phyloP scores from a whole-genome alignment of 441 rosid genomes.

The Manihot esculenta region DNA sequence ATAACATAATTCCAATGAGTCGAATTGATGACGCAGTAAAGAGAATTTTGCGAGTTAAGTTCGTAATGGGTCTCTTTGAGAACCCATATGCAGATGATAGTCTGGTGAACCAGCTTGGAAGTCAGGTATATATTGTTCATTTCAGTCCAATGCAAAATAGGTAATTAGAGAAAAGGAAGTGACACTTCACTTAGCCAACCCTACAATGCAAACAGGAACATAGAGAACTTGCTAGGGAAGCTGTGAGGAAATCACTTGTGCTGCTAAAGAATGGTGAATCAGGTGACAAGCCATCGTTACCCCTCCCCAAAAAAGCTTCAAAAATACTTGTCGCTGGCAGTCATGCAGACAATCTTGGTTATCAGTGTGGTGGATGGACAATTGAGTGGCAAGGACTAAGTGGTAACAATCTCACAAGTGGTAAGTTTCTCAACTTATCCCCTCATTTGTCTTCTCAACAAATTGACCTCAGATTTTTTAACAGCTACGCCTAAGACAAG shows the following conservation, averaged over 20 bases:
- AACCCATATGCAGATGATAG: constrained; percentile 52
- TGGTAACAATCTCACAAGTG: constrained; percentile 54
- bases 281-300: constrained; percentile 45
- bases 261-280: constrained; percentile 51
- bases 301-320: constrained; percentile 50
- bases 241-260: constrained; percentile 70
- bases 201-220: constrained; percentile 42
- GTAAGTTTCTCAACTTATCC: constrained; percentile 26
- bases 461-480: too few species aligned
- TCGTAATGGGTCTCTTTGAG: constrained; percentile 61
- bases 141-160: neutral
- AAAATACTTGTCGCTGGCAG: constrained; percentile 63
- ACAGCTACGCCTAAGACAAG: too few species aligned
- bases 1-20: constrained; percentile 49
- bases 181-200: neutral
- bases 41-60: constrained; percentile 63
- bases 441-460: neutral
- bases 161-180: neutral
- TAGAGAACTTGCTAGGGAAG: constrained; percentile 68
- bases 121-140: constrained; percentile 38
- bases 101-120: constrained; percentile 52
- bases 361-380: constrained; percentile 77
- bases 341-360: constrained; percentile 68
- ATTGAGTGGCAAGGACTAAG: constrained; percentile 57
- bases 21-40: constrained; percentile 67